phyloP scores from a whole-genome alignment of 163 green algal genomes.

The Scenedesmus sp. region DNA sequence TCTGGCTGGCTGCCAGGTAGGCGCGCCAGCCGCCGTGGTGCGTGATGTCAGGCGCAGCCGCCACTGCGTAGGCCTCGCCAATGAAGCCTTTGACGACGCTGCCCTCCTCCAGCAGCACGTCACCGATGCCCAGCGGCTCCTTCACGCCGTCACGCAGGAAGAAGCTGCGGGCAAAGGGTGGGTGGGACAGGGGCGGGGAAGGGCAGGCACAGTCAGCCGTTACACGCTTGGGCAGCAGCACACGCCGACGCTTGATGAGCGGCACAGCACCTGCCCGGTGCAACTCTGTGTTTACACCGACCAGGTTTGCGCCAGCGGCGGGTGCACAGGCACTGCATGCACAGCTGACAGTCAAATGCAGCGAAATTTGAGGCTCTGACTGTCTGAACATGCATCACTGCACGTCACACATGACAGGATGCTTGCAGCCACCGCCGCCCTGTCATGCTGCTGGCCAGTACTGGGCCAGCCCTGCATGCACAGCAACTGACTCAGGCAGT shows the following conservation, averaged over 20 bases:
- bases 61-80: constrained; percentile 75
- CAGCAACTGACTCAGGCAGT: background rate
- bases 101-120: constrained; percentile 78
- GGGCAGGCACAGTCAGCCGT: background rate
- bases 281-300: too few relatives aligned
- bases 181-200: background rate
- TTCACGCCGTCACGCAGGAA: constrained; percentile 69
- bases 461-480: background rate
- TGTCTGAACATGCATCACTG: too few relatives aligned
- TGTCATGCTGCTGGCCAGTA: too few relatives aligned
- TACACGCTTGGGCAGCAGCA: background rate
- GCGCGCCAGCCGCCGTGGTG: constrained; percentile 67
- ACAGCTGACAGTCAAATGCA: too few relatives aligned
- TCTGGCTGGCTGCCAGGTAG: constrained; percentile 58
- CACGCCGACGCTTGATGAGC: background rate
- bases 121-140: constrained; percentile 77
- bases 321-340: too few relatives aligned
- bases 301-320: too few relatives aligned
- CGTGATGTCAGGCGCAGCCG: constrained; percentile 66
- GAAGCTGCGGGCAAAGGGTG: background rate
- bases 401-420: too few relatives aligned
- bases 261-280: background rate
- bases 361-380: too few relatives aligned
- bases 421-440: too few relatives aligned
- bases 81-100: constrained; percentile 82